A percentile compares a stretch with the other conserved stretches of the same genome.
Evolutionary conservation across 75 land plant genomes (phyloP).

Genomic region (Ceratopteris richardii): DNA sequence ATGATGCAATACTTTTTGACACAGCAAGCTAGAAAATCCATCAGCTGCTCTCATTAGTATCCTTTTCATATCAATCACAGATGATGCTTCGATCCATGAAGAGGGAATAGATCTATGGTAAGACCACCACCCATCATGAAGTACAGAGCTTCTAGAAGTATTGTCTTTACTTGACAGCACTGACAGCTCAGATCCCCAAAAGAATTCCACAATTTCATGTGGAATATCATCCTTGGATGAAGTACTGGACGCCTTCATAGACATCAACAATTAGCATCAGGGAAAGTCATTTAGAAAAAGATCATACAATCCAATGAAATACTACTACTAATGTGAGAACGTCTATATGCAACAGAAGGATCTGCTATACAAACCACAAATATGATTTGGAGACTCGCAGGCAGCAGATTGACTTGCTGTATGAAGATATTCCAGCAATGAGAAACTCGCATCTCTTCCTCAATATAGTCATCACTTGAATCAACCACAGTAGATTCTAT

Average conservation of each 20-base stretch:
- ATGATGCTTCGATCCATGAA: neutral
- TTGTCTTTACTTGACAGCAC: neutral
- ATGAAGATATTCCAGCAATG: slow-evolving; percentile 52
- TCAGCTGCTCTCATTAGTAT: neutral
- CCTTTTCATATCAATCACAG: neutral
- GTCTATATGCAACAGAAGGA: neutral
- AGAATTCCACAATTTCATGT: slow-evolving; percentile 5
- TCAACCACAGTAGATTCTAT: slow-evolving; percentile 22
- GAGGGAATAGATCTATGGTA: neutral
- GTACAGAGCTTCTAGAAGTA: neutral
- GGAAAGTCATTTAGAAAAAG: neutral
- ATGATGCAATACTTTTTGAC: neutral
- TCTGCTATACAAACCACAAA: slow-evolving; percentile 52
- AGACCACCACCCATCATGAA: slow-evolving; percentile 1
- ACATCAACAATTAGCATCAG: neutral
- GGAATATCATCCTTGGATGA: slow-evolving; percentile 6
- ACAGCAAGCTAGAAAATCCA: neutral
- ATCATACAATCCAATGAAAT: too few relatives aligned
- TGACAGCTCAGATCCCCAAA: neutral
- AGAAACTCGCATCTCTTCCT: slow-evolving; percentile 4
- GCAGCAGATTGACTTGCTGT: slow-evolving; percentile 65
- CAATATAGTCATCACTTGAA: neutral
- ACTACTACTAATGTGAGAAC: too few relatives aligned
- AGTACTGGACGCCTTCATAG: slow-evolving; percentile 7
- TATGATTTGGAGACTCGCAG: slow-evolving; percentile 38